Evolutionary conservation across 148 eudicot genomes (phyloP).

Genomic region (Silene latifolia): DNA sequence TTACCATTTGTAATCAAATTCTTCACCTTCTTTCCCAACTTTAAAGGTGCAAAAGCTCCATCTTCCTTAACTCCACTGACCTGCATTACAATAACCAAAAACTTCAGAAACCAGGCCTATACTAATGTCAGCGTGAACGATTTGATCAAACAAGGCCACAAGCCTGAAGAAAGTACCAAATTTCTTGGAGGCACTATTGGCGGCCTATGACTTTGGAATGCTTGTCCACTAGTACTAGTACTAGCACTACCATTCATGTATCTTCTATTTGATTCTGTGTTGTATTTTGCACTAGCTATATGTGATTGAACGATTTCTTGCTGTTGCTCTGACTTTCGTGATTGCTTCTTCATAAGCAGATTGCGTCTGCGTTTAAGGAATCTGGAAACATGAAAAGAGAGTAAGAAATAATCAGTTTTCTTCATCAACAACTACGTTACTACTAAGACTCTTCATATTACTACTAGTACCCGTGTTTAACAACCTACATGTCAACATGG

Average conservation of each 20-base stretch:
- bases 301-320: slow-evolving; percentile 20
- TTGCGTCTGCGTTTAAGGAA: slow-evolving; percentile 45
- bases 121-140: neutral
- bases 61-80: slow-evolving; percentile 22
- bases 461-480: too few relatives aligned
- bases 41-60: slow-evolving; percentile 17
- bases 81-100: slow-evolving; percentile 21
- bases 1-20: slow-evolving; percentile 22
- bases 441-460: too few relatives aligned
- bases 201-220: slow-evolving; percentile 12
- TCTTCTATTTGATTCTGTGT: slow-evolving; percentile 24
- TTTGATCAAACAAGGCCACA: neutral
- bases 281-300: slow-evolving; percentile 10
- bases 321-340: slow-evolving; percentile 19
- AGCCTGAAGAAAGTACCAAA: slow-evolving; percentile 17
- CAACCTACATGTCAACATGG: too few relatives aligned
- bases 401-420: neutral
- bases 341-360: slow-evolving; percentile 26
- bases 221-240: slow-evolving; percentile 19
- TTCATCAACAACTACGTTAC: too few relatives aligned
- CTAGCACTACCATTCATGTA: slow-evolving; percentile 13
- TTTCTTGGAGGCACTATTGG: slow-evolving; percentile 19
- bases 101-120: neutral
- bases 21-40: slow-evolving; percentile 29
- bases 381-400: slow-evolving; percentile 27